Base-by-base conservation (phyloP, 2,329 filamentous ascomycete species). In the Aspergillus sergii region DNA sequence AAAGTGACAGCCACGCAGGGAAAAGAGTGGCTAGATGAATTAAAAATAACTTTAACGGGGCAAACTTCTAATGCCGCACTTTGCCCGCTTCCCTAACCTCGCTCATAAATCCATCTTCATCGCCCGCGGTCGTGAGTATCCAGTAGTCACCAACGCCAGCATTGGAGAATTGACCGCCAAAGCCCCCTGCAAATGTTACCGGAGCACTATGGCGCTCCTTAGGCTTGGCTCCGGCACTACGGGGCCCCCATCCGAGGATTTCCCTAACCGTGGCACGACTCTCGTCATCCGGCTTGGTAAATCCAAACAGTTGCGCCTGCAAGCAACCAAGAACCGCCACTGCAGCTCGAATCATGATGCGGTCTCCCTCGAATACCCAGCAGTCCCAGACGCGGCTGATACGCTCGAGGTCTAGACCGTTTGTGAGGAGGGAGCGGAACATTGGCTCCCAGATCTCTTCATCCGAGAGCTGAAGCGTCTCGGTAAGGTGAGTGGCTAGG, bases 291-390 rank as follows among this genome's bases (percentile, higher is more conserved):
- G 75, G 69, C 41, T 71, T 66, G 23, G 71, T 72, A 57, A 82
- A 75, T 5, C 75, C 74, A 57, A 80, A 77, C 0, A 83, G 62
- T 62, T 81, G 80, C 3, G 75, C 57, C 65, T 82, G 79, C 14
- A 82, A 72, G 61, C 77, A 76, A 26, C 81, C 80, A 6, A 83
- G 68, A 32, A 80, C 66, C 2, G 80, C 80, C 41, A 82, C 78
- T 2, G 79, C 81, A 3, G 80, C 74, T 32, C 78, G 79, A 56
- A 82, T 79, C 63, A 82, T 73, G 51, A 81, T 77, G 26, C 79
- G 76, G 64, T 89, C 87, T 34, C 85, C 85, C 72, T 89, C 87
- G 61, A 89, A 86, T 2, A 84, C 82, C 74, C 85, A 87, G 58
- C 88, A 83, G 69, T 89, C 87, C 85, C 86, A 88, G 23, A 89